These are phyloP conservation scores for Cutaneotrichosporon sp. DNA, from an alignment of 1,284 basidiomycete species.

Conservation along the genomic window DNA sequence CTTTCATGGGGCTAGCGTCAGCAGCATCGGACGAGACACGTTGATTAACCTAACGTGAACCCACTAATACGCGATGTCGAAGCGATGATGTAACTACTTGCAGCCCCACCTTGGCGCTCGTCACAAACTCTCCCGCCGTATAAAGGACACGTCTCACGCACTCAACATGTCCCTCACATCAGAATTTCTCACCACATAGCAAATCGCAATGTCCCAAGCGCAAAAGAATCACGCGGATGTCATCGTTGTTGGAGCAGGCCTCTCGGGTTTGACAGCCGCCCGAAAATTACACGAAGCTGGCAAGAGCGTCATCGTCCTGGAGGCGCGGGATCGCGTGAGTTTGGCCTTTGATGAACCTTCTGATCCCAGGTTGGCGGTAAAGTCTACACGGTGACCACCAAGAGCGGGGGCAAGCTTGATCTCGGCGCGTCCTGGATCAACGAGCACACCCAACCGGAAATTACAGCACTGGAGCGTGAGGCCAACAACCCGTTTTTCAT, in stretches of 20 bases:
- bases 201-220: no score
- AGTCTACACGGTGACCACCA: conserved; percentile 2
- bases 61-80: no score
- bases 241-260: conserved; percentile 17
- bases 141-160: no score
- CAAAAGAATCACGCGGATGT: conserved; percentile 5
- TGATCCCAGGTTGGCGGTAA: conserved; percentile 11
- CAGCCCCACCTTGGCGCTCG: no score
- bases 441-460: conserved; percentile 11
- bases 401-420: conserved; percentile 11
- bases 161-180: no score
- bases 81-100: no score
- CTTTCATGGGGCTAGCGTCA: no score
- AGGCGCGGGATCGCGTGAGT: conserved; percentile 13
- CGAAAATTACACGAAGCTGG: conserved; percentile 14
- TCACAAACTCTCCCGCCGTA: no score
- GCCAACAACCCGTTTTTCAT: conserved; percentile 5
- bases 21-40: no score
- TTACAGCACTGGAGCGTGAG: conserved; percentile 7
- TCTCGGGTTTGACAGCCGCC: conserved; percentile 12
- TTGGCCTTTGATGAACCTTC: background rate
- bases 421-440: conserved; percentile 17
- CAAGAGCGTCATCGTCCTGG: conserved; percentile 14
- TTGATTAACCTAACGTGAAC: no score
- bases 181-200: no score